Conservation (phyloP, 257 asterid species). For the Nicotiana tabacum region DNA sequence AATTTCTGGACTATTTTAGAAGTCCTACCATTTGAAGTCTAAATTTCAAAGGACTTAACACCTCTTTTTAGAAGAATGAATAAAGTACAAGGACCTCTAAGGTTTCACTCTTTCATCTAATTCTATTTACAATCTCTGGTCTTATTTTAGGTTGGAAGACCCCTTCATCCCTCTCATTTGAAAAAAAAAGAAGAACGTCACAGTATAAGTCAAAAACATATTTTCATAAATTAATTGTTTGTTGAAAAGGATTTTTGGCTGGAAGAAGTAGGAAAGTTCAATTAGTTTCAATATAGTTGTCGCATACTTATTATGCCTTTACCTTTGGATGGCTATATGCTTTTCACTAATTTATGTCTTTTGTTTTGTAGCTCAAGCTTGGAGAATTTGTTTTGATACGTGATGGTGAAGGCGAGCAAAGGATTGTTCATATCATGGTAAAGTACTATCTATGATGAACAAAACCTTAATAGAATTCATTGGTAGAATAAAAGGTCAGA, state of each 20-base stretch:
- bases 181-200: neutral
- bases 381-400: neutral
- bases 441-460: neutral
- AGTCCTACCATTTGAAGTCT: neutral
- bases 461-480: neutral
- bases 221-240: neutral
- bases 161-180: neutral
- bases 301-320: neutral
- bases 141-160: neutral
- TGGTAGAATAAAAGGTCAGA: neutral
- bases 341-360: neutral
- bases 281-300: neutral
- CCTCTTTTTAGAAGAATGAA: neutral
- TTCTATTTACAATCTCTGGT: neutral
- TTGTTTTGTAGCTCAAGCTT: constrained; percentile 24
- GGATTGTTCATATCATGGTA: constrained; percentile 80
- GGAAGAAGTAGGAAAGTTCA: neutral
- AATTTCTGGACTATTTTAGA: neutral
- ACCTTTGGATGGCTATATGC: neutral
- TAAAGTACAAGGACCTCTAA: neutral
- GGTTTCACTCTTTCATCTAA: neutral
- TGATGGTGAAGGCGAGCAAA: constrained; percentile 64
- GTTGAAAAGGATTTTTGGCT: neutral
- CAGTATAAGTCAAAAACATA: neutral
- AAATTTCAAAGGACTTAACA: neutral